These are phyloP conservation scores for Arachis monticola DNA, from an alignment of 331 rosid genomes.

Conservation along the genomic window DNA sequence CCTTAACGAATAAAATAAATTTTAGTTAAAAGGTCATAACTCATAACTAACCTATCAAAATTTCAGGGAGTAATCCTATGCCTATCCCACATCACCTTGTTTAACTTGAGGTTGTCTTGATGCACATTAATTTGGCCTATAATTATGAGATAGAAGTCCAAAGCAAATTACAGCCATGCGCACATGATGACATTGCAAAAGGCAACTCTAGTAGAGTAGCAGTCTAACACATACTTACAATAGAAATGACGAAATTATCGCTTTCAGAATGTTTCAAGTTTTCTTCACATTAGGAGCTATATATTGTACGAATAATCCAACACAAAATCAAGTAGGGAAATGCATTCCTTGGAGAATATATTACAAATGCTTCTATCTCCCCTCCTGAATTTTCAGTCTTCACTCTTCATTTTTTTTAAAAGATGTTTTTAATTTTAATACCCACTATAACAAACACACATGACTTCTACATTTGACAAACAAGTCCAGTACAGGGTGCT, in stretches of 20 bases:
- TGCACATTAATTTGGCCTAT: neutral
- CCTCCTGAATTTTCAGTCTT: constrained; percentile 3
- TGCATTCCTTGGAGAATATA: constrained; percentile 7
- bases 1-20: too few species aligned
- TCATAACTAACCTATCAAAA: too few species aligned
- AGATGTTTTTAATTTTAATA: neutral
- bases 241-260: neutral
- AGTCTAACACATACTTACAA: too few species aligned
- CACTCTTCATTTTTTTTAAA: neutral
- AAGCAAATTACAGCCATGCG: neutral
- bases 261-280: neutral
- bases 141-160: neutral
- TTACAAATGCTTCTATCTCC: constrained; percentile 3
- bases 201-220: too few species aligned
- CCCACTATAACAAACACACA: constrained; percentile 21
- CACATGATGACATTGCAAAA: neutral
- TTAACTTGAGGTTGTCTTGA: neutral
- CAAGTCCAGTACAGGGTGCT: neutral
- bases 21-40: too few species aligned
- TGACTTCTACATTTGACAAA: constrained; percentile 23
- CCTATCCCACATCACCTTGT: too few species aligned
- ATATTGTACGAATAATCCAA: neutral
- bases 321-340: constrained; percentile 9
- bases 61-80: too few species aligned
- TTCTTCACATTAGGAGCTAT: neutral